A percentile compares a stretch with the other conserved stretches of the same genome.
phyloP scores from a whole-genome alignment of 805 yeast genomes.

The Wickerhamiella slavikovae region DNA sequence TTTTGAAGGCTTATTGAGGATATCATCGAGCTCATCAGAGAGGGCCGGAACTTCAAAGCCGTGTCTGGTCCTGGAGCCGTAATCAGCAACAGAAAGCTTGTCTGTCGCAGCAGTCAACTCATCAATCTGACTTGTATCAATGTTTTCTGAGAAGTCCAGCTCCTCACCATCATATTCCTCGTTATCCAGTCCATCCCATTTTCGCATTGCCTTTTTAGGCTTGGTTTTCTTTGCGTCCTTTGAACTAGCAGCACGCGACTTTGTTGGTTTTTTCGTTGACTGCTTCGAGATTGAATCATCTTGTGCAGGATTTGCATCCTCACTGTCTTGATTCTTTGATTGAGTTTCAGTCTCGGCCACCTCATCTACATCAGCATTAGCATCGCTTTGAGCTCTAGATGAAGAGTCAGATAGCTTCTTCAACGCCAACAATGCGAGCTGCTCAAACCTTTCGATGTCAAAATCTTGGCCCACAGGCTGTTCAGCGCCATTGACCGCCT shows the following conservation, averaged over 20 bases:
- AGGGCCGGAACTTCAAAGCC: conserved; percentile 54
- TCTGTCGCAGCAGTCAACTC: conserved; percentile 17
- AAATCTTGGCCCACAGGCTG: conserved; percentile 4
- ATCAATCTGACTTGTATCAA: conserved; percentile 19
- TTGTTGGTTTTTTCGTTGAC: too few relatives aligned
- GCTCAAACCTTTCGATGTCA: conserved; percentile 12
- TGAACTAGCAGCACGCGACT: neutral
- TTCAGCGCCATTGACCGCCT: conserved; percentile 12
- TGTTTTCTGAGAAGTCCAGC: conserved; percentile 35
- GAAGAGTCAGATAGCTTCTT: conserved; percentile 22
- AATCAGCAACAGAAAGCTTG: conserved; percentile 12
- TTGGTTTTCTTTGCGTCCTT: conserved; percentile 5
- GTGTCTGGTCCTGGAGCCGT: conserved; percentile 24
- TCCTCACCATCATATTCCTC: conserved; percentile 24
- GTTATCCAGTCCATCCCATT: conserved; percentile 34
- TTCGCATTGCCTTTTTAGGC: conserved; percentile 28
- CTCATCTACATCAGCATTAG: neutral
- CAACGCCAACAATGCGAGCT: conserved; percentile 16
- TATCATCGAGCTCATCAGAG: conserved; percentile 28
- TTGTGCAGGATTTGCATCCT: too few relatives aligned
- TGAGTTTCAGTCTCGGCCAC: neutral
- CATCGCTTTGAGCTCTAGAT: neutral
- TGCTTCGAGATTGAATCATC: too few relatives aligned
- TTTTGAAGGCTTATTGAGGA: conserved; percentile 15
- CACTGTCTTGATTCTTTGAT: neutral